phyloP scores from a whole-genome alignment of 768 basidiomycete species.

The Inosperma sp. region DNA sequence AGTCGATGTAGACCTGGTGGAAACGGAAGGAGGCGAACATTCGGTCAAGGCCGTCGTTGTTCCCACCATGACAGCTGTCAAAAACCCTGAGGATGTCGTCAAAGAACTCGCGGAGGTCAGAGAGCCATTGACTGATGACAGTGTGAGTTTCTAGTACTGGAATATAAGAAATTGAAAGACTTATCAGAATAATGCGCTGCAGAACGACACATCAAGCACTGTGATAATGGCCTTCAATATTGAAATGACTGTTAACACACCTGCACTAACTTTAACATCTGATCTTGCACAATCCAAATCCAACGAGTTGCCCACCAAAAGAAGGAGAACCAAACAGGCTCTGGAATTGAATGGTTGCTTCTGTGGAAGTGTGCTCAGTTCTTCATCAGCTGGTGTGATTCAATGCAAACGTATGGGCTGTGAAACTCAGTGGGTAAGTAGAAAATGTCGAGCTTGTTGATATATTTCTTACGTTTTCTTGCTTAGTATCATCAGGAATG shows the following conservation, averaged over 20 bases:
- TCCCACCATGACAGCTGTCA: too few species aligned
- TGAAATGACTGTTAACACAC: not conserved
- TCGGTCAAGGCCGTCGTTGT: too few species aligned
- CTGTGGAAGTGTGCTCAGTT: not conserved
- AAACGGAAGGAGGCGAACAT: too few species aligned
- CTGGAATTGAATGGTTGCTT: slow-evolving; percentile 1
- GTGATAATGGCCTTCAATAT: not conserved
- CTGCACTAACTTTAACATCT: not conserved
- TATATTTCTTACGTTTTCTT: not conserved
- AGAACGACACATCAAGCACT: too few species aligned
- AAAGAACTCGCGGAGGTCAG: too few species aligned
- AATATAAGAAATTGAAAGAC: too few species aligned
- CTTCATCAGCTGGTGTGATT: not conserved
- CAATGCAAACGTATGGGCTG: slow-evolving; percentile 7
- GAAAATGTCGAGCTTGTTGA: not conserved
- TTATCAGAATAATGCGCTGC: too few species aligned
- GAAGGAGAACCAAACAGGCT: not conserved
- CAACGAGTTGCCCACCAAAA: not conserved
- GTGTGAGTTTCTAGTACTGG: too few species aligned
- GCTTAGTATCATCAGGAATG: not conserved
- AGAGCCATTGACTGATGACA: too few species aligned
- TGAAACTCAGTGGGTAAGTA: slow-evolving; percentile 10
- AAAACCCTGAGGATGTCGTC: too few species aligned
- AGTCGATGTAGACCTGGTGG: too few species aligned
- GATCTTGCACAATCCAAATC: not conserved